phyloP scores from a whole-genome alignment of 345 rosid species.

The Nasturtium officinale region DNA sequence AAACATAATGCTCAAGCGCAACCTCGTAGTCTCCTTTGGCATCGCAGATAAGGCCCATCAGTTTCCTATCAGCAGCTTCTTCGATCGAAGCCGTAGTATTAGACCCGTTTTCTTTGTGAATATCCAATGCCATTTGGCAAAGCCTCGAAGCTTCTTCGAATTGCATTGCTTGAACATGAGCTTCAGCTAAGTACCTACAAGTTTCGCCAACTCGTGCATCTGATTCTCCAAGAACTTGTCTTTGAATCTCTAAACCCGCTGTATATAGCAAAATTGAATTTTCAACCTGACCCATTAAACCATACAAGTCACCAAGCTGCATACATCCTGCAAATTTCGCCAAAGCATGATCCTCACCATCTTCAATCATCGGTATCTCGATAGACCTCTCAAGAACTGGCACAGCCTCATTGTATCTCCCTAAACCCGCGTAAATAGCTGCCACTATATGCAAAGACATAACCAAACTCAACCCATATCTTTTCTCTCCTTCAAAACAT shows the following conservation, averaged over 20 bases:
- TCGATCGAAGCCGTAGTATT: conserved; percentile 55
- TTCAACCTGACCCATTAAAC: conserved; percentile 80
- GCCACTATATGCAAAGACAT: conserved; percentile 88
- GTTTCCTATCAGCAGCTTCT: conserved; percentile 89
- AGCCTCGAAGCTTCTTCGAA: conserved; percentile 81
- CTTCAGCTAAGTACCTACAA: conserved; percentile 83
- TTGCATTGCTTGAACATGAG: conserved; percentile 84
- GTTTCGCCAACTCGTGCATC: conserved; percentile 85
- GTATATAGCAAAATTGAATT: conserved; percentile 76
- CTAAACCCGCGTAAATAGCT: conserved; percentile 67
- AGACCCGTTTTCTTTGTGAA: conserved; percentile 65
- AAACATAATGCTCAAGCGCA: conserved; percentile 86
- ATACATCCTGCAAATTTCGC: conserved; percentile 96
- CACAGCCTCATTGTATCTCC: conserved; percentile 64
- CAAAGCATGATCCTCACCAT: conserved; percentile 76
- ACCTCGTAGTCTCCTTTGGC: conserved; percentile 73
- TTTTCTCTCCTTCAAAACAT: conserved; percentile 50
- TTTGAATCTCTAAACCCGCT: conserved; percentile 91
- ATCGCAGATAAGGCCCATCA: conserved; percentile 86
- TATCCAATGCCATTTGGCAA: conserved; percentile 76
- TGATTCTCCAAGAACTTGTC: conserved; percentile 76
- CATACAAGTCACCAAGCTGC: conserved; percentile 94
- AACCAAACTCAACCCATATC: conserved; percentile 62
- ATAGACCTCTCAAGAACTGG: conserved; percentile 86
- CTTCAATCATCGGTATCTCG: conserved; percentile 71